Base-by-base conservation (phyloP, 169 alveolate genomes). In the Theileria sp. region DNA sequence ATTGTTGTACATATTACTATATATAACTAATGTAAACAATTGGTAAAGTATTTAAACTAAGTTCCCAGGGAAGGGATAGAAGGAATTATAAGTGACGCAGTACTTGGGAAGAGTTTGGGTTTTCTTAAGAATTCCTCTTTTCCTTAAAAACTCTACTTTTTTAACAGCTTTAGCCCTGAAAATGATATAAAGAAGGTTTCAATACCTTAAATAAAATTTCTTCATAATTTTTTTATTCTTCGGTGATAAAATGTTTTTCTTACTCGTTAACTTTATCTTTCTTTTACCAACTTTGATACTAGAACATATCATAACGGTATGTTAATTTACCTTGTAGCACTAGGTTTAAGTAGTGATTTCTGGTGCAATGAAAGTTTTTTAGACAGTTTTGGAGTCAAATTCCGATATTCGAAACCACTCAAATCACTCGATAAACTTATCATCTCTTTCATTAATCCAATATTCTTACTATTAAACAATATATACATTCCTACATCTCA, bases 161-260 rank as follows among this genome's bases (percentile, higher is more conserved):
- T 84, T 84, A 38, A 70, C 50, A 4, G 86, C 86, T 79, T 84
- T 84, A 10, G 67, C 72, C 87, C 87, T 84, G 75, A n/a, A 32
- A 38, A 49, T 23, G 54, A 61, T 9, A 51, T 44, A 12, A 13
- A 32, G 5, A 36, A 10, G 73, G 7, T 21, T 9, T 32, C 51
- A 25, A 17, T n/a, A 75, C 88, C 69, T 81, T 12, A 77, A 77
- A 51, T 84, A 84, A 44, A 76, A 77, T 6, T 76, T 65, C 72
- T 84, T 84, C 84, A 84, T 71, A 13, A 60, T 71, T 64, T 65
- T 69, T 51, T 84, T 84, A 51, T 79, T 77, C 12, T 56, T 69
- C n/a, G 90, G 90, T 12, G 86, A 75, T n/a, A 73, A 62, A 13
- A 84, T 34, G 49, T 70, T 76, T 23, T 81, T 75, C 21, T 79